Percentiles rank a stretch among this genome's conserved stretches.
Evolutionary conservation across 306 rosid genomes (phyloP).

Genomic region (Delonix regia): DNA sequence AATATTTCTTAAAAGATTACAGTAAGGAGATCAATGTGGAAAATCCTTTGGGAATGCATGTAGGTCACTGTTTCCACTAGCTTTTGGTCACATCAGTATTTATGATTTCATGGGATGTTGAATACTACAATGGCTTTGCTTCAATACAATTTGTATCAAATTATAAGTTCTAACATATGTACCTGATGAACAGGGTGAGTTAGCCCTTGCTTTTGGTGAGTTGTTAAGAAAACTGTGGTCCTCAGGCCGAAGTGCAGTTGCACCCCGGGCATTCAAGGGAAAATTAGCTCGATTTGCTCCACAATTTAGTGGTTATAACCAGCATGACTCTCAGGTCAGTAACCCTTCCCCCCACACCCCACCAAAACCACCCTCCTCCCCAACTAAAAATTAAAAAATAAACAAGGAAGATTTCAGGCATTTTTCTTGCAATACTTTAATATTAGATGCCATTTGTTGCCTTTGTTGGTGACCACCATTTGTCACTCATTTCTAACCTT

Average conservation of each 20-base stretch:
- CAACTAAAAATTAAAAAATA: neutral
- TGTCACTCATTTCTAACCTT: constrained; percentile 14
- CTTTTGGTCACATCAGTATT: constrained; percentile 20
- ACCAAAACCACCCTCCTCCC: too few species aligned
- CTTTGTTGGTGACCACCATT: neutral
- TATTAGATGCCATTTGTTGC: constrained; percentile 12
- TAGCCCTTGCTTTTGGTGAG: constrained; percentile 95
- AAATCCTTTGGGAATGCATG: constrained; percentile 97
- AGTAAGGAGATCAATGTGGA: constrained; percentile 84
- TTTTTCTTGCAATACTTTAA: constrained; percentile 16
- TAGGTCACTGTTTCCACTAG: constrained; percentile 50
- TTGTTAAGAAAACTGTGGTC: constrained; percentile 96
- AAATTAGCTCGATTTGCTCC: constrained; percentile 98
- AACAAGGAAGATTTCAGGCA: neutral
- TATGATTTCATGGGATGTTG: constrained; percentile 17
- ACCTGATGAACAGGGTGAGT: constrained; percentile 80
- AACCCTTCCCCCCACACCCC: too few species aligned
- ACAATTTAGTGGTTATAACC: constrained; percentile 97
- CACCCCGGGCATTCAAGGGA: constrained; percentile 94
- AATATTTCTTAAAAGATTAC: constrained; percentile 92
- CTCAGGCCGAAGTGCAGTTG: constrained; percentile 75
- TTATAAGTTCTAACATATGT: constrained; percentile 30
- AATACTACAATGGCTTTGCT: constrained; percentile 19
- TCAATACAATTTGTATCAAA: constrained; percentile 22
- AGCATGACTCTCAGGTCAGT: constrained; percentile 98